These are phyloP conservation scores for Cercospora brassicicola DNA, from an alignment of 2,329 filamentous ascomycete species.

Conservation along the genomic window DNA sequence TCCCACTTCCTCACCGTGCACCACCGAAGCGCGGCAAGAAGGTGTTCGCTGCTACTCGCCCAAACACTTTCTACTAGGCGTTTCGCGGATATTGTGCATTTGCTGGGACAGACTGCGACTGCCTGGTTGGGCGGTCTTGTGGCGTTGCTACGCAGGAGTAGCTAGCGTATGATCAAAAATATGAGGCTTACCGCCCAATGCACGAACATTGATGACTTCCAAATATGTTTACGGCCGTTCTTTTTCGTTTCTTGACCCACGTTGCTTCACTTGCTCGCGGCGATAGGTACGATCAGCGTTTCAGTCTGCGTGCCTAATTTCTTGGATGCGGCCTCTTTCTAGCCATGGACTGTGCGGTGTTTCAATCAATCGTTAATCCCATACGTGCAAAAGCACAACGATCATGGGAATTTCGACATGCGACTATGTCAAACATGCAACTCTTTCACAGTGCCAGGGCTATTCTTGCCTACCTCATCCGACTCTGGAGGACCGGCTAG, in stretches of 20 bases:
- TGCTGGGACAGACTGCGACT: conserved; percentile 24
- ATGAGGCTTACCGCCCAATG: conserved; percentile 10
- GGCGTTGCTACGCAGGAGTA: conserved; percentile 25
- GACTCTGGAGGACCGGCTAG: conserved; percentile 3
- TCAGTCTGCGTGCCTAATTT: background rate
- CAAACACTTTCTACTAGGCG: conserved; percentile 95
- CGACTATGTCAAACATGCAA: background rate
- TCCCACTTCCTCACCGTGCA: conserved; percentile 97
- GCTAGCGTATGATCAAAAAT: conserved; percentile 26
- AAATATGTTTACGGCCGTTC: background rate
- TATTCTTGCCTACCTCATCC: conserved; percentile 9
- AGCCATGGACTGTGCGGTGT: background rate
- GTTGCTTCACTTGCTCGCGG: background rate
- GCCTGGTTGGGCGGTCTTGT: conserved; percentile 23
- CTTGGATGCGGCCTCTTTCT: background rate
- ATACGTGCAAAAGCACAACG: background rate
- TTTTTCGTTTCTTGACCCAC: background rate
- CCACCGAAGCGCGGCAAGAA: conserved; percentile 81
- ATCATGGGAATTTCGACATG: background rate
- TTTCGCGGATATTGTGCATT: conserved; percentile 35
- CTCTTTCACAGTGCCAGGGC: background rate
- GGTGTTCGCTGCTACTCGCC: conserved; percentile 89
- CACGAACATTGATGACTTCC: conserved; percentile 14
- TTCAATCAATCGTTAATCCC: background rate
- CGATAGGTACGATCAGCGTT: background rate